phyloP scores from a whole-genome alignment of 768 basidiomycete genomes.

The Gymnopilus junonius region DNA sequence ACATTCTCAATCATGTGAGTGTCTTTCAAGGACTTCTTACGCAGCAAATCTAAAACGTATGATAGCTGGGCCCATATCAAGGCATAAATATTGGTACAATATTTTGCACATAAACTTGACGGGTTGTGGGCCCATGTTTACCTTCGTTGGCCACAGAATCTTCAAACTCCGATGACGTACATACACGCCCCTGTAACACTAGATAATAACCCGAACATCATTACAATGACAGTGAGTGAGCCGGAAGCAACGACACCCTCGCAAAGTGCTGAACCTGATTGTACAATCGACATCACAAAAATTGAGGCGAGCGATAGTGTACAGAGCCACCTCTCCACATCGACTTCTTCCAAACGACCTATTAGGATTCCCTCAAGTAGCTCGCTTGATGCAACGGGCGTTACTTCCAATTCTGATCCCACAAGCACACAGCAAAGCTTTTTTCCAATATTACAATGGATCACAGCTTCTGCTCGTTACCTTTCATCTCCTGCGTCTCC shows the following conservation, averaged over 20 bases:
- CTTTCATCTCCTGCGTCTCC: neutral
- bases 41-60: neutral
- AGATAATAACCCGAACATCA: neutral
- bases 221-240: neutral
- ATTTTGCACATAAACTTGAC: constrained; percentile 17
- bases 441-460: neutral
- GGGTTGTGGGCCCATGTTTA: constrained; percentile 19
- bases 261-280: neutral
- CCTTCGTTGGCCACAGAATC: neutral
- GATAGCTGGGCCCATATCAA: constrained; percentile 52
- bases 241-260: neutral
- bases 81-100: constrained; percentile 59
- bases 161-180: constrained; percentile 20
- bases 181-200: neutral
- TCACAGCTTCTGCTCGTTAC: neutral
- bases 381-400: neutral
- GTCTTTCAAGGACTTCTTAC: neutral
- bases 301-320: constrained; percentile 42
- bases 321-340: constrained; percentile 48
- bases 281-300: constrained; percentile 25
- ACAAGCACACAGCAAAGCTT: neutral
- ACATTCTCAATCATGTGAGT: constrained; percentile 54
- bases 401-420: neutral
- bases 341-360: constrained; percentile 45
- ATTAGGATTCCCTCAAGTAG: constrained; percentile 24